Base-by-base conservation (phyloP, 257 asterid species). In the Verbena officinalis region DNA sequence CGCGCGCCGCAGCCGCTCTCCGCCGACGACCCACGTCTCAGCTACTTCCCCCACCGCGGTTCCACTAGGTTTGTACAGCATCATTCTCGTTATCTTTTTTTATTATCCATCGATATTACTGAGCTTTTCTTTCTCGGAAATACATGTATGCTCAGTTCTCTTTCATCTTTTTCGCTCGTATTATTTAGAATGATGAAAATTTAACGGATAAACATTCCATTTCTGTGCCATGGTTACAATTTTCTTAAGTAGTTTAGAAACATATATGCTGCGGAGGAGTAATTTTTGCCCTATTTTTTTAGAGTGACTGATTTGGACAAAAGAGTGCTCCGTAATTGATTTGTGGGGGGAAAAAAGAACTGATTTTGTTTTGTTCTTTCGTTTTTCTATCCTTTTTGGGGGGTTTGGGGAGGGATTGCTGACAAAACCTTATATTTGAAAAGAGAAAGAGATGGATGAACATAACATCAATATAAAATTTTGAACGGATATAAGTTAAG, bases 1-100 rank as follows among this genome's bases (percentile, higher is more conserved):
- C 17, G 44, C 51, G 52, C 74, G 48, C 73, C 64, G 71, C 73
- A 40, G 44, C 9, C 64, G 62, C 30, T 27, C 75, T 52, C 69
- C 67, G 58, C 70, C 70, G 67, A 33, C 19, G 57, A 48, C 38
- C 56, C 72, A 23, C 48, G 67, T 61, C 63, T 73, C 60, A 15
- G 39, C 71, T 46, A 5, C 62, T 42, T 46, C 30, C 6, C 58
- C 57, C 23, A 31, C 27, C 62, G 33, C 56, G 9, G 58, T 62
- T 57, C 53, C 50, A 46, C 62, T 30, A 58, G 67, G 72, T 64
- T 51, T 10, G 52, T 17, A 11, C 60, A 19, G 27, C 44, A 9
- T 56, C 11, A 19, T 48, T 56, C 49, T 14, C 23, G 19, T 23
- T 54, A 19, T 17, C 21, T 11, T 55, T 3, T 30, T 11, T 55